Evolutionary conservation across 2,329 filamentous ascomycete species (phyloP).

Genomic region (Hirsutella minnesotensis): DNA sequence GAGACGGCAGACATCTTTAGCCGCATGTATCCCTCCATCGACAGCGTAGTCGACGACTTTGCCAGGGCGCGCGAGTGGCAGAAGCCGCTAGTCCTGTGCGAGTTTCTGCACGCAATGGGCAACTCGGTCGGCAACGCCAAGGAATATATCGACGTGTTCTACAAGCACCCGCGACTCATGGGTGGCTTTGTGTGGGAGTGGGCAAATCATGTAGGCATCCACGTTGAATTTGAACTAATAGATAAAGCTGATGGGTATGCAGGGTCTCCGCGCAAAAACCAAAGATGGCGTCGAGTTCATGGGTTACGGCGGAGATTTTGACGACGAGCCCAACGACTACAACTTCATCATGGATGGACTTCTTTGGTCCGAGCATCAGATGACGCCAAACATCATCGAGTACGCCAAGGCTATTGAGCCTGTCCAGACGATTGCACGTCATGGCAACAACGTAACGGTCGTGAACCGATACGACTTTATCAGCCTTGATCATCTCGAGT

Average conservation of each 20-base stretch:
- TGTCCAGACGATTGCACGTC: slow-evolving; percentile 35
- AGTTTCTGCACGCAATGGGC: slow-evolving; percentile 55
- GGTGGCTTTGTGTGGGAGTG: slow-evolving; percentile 58
- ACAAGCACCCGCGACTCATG: slow-evolving; percentile 36
- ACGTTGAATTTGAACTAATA: background rate
- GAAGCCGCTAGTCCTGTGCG: slow-evolving; percentile 47
- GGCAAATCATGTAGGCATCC: slow-evolving; percentile 40
- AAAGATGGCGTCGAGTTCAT: slow-evolving; percentile 34
- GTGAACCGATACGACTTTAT: slow-evolving; percentile 44
- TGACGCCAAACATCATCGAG: slow-evolving; percentile 39
- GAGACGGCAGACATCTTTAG: slow-evolving; percentile 50
- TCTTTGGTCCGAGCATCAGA: slow-evolving; percentile 30
- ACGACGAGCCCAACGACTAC: slow-evolving; percentile 45
- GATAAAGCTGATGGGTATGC: background rate
- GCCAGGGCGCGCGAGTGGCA: slow-evolving; percentile 29
- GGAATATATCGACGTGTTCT: slow-evolving; percentile 57
- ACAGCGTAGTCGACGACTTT: slow-evolving; percentile 26
- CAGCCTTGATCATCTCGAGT: slow-evolving; percentile 35
- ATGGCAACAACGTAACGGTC: slow-evolving; percentile 30
- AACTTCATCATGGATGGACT: slow-evolving; percentile 49
- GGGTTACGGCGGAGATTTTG: slow-evolving; percentile 51
- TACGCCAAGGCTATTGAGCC: slow-evolving; percentile 49
- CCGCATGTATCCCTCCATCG: slow-evolving; percentile 50
- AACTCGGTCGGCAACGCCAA: slow-evolving; percentile 57
- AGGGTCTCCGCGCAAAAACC: slow-evolving; percentile 29